A percentile compares a stretch with the other conserved stretches of the same genome.
phyloP scores from a whole-genome alignment of 1,284 basidiomycete genomes.

The Apiotrichum akiyoshidainum region DNA sequence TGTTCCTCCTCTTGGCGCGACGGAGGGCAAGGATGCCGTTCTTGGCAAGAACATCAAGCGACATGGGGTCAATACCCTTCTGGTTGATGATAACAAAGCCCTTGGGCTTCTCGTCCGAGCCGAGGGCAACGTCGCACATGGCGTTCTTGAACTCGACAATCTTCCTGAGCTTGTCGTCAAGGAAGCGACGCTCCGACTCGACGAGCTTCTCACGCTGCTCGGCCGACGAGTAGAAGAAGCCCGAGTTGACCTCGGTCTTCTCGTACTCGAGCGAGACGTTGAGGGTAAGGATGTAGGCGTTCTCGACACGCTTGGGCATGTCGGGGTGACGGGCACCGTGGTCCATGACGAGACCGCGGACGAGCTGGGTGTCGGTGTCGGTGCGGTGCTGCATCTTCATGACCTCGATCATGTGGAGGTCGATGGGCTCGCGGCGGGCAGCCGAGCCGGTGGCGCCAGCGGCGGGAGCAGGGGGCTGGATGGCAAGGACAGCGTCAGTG shows the following conservation, averaged over 20 bases:
- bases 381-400: slow-evolving; percentile 99
- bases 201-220: slow-evolving; percentile 99
- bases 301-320: slow-evolving; percentile 98
- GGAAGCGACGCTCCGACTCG: slow-evolving; percentile 91
- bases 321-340: slow-evolving; percentile 95
- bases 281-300: slow-evolving; percentile 90
- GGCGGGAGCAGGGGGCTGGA: slow-evolving; percentile 67
- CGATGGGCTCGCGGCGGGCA: slow-evolving; percentile 81
- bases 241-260: slow-evolving; percentile 99
- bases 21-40: slow-evolving; percentile 93
- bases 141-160: slow-evolving; percentile 95
- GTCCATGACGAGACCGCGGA: slow-evolving; percentile 87
- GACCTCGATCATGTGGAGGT: slow-evolving; percentile 98
- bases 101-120: slow-evolving; percentile 62
- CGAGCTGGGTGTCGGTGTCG: slow-evolving; percentile 94
- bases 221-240: slow-evolving; percentile 98
- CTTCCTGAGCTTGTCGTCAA: slow-evolving; percentile 92
- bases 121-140: slow-evolving; percentile 88
- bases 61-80: slow-evolving; percentile 98
- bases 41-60: slow-evolving; percentile 93
- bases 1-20: slow-evolving; percentile 93
- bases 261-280: slow-evolving; percentile 99
- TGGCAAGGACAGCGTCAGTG: slow-evolving; percentile 91
- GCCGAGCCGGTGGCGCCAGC: slow-evolving; percentile 59
- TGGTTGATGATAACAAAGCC: slow-evolving; percentile 97